Base-by-base conservation (phyloP, 257 asterid species). In the Solanum piurae region DNA sequence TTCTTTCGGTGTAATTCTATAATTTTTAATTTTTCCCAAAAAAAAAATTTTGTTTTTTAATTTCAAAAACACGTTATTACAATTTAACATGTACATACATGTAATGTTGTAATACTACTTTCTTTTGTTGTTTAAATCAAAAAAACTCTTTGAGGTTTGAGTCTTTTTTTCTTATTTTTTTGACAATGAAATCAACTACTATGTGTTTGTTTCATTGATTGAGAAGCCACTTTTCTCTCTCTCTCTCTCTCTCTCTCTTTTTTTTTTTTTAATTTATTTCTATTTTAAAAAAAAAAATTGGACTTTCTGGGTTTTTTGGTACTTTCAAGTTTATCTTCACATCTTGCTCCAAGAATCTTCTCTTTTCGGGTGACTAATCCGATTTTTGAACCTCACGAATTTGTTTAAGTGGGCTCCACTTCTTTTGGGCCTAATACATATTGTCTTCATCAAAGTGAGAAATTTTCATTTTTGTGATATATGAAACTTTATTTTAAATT, bases 241-340 rank as follows among this genome's bases (percentile, higher is more conserved):
- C 52, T 34, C 71, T 83, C 20, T 25, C 9, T 66, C 21, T 68
- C 5, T 68, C 37, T 60, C 33, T 49, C 1, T 33, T 11, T 12
- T 86, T 42, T 31, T 60, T 27, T 20, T 46, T 42, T 60, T 4
- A 12, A 40, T 84, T 66, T 12, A 52, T 73, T 84, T 69, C 71
- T 60, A 23, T 77, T 36, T 49, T 62, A 33, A 33, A 33, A 33
- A 33, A 33, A 3, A 33, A 23, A 83, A 16, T 64, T 40, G 73
- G 86, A 62, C 83, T 72, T 80, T 88, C 91, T 89, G 88, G 89
- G 91, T 86, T 88, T 86, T 89, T 89, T 42, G 90, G 91, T 85
- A 69, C 60, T 85, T 87, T 89, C 86, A 82, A 14, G 86, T 82
- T 82, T 82, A 79, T 83, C 83, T 14, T 72, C 46, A 46, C 66